These are phyloP conservation scores for Cercospora brassicicola DNA, from an alignment of 2,329 filamentous ascomycete genomes.

Conservation along the genomic window DNA sequence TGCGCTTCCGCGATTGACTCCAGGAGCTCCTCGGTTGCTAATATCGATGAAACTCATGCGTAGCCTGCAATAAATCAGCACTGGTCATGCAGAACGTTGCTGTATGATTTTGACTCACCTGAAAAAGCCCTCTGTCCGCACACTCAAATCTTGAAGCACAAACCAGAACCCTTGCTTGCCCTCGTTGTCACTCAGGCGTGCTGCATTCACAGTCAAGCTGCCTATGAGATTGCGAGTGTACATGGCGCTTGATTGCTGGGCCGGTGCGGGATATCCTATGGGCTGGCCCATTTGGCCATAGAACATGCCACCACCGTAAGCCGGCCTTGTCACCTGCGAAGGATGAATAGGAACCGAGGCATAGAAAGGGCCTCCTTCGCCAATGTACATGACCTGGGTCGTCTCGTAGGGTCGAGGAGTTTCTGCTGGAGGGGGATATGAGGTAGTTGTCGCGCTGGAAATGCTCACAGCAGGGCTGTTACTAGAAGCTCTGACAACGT, in stretches of 20 bases:
- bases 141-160: conserved; percentile 89
- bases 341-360: conserved; percentile 25
- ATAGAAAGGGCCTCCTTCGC: conserved; percentile 25
- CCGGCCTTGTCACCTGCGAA: conserved; percentile 18
- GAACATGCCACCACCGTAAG: conserved; percentile 23
- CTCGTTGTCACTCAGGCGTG: conserved; percentile 73
- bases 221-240: conserved; percentile 95
- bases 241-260: conserved; percentile 67
- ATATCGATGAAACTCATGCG: conserved; percentile 85
- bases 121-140: conserved; percentile 88
- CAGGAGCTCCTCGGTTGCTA: conserved; percentile 47
- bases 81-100: neutral
- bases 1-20: conserved; percentile 71
- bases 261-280: conserved; percentile 34
- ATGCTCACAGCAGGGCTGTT: conserved; percentile 69
- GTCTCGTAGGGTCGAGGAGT: conserved; percentile 23
- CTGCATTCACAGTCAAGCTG: conserved; percentile 84
- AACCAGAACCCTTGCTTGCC: conserved; percentile 94
- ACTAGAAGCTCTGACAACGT: conserved; percentile 65
- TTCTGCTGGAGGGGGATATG: conserved; percentile 62
- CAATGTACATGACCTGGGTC: conserved; percentile 23
- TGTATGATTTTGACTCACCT: conserved; percentile 58
- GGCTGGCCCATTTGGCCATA: conserved; percentile 25
- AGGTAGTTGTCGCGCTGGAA: conserved; percentile 74
- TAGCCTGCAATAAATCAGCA: conserved; percentile 46